phyloP scores from a whole-genome alignment of 768 basidiomycete genomes.

The Kwoniella sp. region DNA sequence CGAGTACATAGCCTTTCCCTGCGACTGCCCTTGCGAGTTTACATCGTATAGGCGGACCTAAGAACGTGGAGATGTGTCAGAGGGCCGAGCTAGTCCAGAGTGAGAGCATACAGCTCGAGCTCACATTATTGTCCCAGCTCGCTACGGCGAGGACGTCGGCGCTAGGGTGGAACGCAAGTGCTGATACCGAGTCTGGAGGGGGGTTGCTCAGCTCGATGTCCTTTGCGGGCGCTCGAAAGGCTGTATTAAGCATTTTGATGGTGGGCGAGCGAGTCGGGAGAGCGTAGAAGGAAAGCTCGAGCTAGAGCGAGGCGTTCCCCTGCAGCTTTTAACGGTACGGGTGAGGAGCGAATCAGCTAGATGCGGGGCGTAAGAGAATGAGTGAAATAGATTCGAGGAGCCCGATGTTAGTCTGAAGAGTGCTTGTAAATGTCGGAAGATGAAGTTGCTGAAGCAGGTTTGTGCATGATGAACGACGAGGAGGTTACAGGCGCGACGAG shows the following conservation, averaged over 20 bases:
- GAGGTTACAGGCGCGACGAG: too few species aligned
- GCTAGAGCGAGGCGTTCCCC: background rate
- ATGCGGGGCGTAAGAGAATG: too few species aligned
- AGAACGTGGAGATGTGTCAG: background rate
- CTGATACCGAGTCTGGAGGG: conserved; percentile 75
- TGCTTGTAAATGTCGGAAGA: too few species aligned
- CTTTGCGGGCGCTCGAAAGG: conserved; percentile 31
- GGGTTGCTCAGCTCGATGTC: conserved; percentile 45
- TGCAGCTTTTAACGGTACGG: too few species aligned
- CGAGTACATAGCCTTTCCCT: conserved; percentile 84
- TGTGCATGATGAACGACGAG: too few species aligned
- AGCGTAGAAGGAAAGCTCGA: background rate
- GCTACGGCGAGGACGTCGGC: conserved; percentile 90
- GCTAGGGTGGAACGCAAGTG: conserved; percentile 77
- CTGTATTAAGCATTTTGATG: conserved; percentile 31
- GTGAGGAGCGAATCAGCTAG: too few species aligned
- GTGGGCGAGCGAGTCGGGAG: background rate
- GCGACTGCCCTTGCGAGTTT: conserved; percentile 69
- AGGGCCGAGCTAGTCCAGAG: too few species aligned
- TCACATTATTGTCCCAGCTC: conserved; percentile 90
- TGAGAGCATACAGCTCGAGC: too few species aligned
- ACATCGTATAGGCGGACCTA: conserved; percentile 94
- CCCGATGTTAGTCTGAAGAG: too few species aligned
- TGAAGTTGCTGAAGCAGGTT: too few species aligned
- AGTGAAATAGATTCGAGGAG: too few species aligned